Conservation (phyloP, 2,329 filamentous ascomycete species). For the Aureobasidium sp. region DNA sequence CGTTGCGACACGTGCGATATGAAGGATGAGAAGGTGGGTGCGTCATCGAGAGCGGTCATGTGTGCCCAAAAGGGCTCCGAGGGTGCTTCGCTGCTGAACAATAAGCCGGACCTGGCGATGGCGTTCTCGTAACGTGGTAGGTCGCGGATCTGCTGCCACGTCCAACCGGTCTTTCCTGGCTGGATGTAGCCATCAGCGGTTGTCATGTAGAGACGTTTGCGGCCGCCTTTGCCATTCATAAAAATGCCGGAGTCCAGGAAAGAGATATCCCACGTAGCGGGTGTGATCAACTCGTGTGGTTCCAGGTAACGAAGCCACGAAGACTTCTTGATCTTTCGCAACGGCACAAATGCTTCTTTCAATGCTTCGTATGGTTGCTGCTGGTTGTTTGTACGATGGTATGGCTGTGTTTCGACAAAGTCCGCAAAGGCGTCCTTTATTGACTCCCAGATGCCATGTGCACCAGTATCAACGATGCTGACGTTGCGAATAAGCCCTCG, state of each 20-base stretch:
- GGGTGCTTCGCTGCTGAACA: constrained; percentile 49
- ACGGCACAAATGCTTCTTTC: constrained; percentile 60
- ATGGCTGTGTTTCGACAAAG: constrained; percentile 21
- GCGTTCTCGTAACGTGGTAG: constrained; percentile 47
- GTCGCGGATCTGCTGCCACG: constrained; percentile 60
- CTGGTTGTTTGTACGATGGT: constrained; percentile 19
- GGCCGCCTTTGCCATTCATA: constrained; percentile 56
- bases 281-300: constrained; percentile 63
- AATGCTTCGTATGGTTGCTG: constrained; percentile 48
- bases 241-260: constrained; percentile 63
- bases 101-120: constrained; percentile 42
- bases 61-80: constrained; percentile 17
- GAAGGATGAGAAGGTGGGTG: neutral
- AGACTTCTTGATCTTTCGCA: constrained; percentile 68
- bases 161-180: constrained; percentile 52
- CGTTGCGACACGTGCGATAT: neutral
- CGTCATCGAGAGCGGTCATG: neutral
- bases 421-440: constrained; percentile 54
- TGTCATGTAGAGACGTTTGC: constrained; percentile 64
- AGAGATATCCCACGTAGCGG: constrained; percentile 59
- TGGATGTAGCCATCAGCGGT: constrained; percentile 68
- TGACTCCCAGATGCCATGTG: constrained; percentile 57
- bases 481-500: constrained; percentile 61
- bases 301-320: constrained; percentile 62
- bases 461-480: constrained; percentile 52